Evolutionary conservation across 2,329 filamentous ascomycete species (phyloP).

Genomic region (Pseudopithomyces chartarum): DNA sequence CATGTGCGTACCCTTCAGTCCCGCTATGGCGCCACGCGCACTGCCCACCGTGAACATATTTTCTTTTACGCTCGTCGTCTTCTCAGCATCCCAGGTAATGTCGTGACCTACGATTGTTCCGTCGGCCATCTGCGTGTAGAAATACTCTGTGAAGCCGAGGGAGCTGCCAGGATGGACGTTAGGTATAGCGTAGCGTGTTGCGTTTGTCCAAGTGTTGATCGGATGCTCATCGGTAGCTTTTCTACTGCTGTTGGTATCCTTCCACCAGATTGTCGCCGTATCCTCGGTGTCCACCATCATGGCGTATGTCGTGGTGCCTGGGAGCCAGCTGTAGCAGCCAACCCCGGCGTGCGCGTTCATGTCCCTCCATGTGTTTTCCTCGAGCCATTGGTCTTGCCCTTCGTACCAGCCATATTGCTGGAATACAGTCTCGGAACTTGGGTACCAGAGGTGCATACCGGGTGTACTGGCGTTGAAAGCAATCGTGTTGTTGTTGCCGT

Average conservation of each 20-base stretch:
- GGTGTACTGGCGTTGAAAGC: slow-evolving; percentile 32
- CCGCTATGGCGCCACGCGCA: slow-evolving; percentile 30
- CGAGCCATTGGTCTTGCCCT: slow-evolving; percentile 43
- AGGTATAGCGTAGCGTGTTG: slow-evolving; percentile 33
- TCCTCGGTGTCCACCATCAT: slow-evolving; percentile 50
- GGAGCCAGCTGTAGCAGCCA: slow-evolving; percentile 51
- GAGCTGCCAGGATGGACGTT: slow-evolving; percentile 47
- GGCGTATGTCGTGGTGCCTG: slow-evolving; percentile 46
- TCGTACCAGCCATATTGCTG: slow-evolving; percentile 49
- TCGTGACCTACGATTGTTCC: slow-evolving; percentile 47
- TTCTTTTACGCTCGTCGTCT: slow-evolving; percentile 35
- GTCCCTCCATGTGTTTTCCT: slow-evolving; percentile 43
- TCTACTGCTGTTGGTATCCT: slow-evolving; percentile 46
- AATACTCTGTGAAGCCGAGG: slow-evolving; percentile 49
- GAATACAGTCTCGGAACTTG: slow-evolving; percentile 45
- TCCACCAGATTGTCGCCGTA: slow-evolving; percentile 50
- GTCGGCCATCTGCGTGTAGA: slow-evolving; percentile 48
- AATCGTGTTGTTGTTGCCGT: slow-evolving; percentile 30
- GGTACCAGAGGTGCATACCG: slow-evolving; percentile 54
- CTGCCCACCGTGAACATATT: slow-evolving; percentile 42
- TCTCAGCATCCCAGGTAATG: slow-evolving; percentile 46
- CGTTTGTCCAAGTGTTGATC: slow-evolving; percentile 47
- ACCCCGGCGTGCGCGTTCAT: slow-evolving; percentile 52
- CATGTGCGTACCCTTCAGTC: slow-evolving; percentile 47
- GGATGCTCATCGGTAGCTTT: slow-evolving; percentile 39